Evolutionary conservation across 495 filamentous ascomycete species (phyloP), one percentile per base, ranked within the genome.

Genomic region (Lepidopterella palustris): DNA sequence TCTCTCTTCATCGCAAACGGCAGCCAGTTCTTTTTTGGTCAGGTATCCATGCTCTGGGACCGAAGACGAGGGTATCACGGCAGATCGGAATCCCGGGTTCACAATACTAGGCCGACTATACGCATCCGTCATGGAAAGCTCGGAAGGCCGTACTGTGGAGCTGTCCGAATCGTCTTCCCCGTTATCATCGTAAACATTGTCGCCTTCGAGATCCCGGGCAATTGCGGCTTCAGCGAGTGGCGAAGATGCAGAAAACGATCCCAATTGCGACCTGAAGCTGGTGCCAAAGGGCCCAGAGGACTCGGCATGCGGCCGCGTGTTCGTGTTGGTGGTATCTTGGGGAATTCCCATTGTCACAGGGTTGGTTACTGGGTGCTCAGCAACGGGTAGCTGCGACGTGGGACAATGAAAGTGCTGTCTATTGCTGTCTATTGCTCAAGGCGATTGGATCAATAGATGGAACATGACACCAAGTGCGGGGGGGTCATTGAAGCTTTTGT

Each of bases 1-100:
- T 54, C 87, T 77, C 71, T 93, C 90, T 50, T 91, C 87, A 24
- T 82, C 74, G 20, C 85, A 79, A n/a, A 82, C 83, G 40, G 81
- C 76, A 45, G 82, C 76, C 13, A 79, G 78, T 57, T 92, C 87
- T 26, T 79, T 77, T 50, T 80, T 81, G 0, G 80, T 82, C 40
- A 88, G 68, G 28, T 73, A 73, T 2, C 72, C 72, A 18, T 81
- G 76, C 20, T 80, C 78, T 3, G 79, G 76, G 0, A 74, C 68
- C 39, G 70, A 65, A 66, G 69, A 74, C 70, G 66, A 45, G 62
- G 59, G 57, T 55, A 66, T 47, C 47, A 65, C 73, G 77, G 66
- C 21, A 78, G 83, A 45, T 82, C 85, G 39, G 79, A 84, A 10
- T 82, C 83, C 64, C 0, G 64, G 64, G 24, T 66, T 66, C 8